Evolutionary conservation across 2,329 filamentous ascomycete species (phyloP).

Genomic region (Alternaria atra): DNA sequence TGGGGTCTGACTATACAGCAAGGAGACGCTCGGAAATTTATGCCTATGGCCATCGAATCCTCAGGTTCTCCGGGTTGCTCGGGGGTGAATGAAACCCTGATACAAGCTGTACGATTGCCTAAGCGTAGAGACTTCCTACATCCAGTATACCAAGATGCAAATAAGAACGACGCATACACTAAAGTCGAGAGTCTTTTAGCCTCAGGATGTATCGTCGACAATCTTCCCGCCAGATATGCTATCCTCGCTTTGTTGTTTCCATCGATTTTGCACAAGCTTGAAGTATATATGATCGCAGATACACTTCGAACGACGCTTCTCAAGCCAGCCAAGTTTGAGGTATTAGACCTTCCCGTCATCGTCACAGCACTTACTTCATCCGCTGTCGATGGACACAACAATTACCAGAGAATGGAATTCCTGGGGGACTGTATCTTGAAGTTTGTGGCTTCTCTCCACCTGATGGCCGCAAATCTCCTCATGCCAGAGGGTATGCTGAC

Average conservation of each 20-base stretch:
- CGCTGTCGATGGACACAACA: constrained; percentile 64
- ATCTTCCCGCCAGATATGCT: constrained; percentile 57
- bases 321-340: constrained; percentile 60
- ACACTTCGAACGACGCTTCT: constrained; percentile 67
- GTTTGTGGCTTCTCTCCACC: constrained; percentile 71
- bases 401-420: constrained; percentile 89
- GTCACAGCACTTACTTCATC: constrained; percentile 75
- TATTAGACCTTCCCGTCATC: constrained; percentile 62
- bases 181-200: constrained; percentile 61
- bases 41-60: constrained; percentile 12
- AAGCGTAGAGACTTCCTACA: constrained; percentile 69
- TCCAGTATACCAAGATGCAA: constrained; percentile 20
- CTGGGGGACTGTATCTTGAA: constrained; percentile 88
- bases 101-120: constrained; percentile 55
- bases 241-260: constrained; percentile 72
- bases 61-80: not conserved
- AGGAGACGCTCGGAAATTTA: constrained; percentile 36
- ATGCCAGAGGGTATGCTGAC: constrained; percentile 83
- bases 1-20: constrained; percentile 38
- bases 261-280: constrained; percentile 74
- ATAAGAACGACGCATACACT: constrained; percentile 40
- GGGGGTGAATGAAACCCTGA: not conserved
- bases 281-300: constrained; percentile 69
- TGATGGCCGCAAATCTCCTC: constrained; percentile 66
- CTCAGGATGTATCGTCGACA: constrained; percentile 58